Conservation (phyloP, 805 yeast species). For the Wickerhamomyces bisporus region DNA sequence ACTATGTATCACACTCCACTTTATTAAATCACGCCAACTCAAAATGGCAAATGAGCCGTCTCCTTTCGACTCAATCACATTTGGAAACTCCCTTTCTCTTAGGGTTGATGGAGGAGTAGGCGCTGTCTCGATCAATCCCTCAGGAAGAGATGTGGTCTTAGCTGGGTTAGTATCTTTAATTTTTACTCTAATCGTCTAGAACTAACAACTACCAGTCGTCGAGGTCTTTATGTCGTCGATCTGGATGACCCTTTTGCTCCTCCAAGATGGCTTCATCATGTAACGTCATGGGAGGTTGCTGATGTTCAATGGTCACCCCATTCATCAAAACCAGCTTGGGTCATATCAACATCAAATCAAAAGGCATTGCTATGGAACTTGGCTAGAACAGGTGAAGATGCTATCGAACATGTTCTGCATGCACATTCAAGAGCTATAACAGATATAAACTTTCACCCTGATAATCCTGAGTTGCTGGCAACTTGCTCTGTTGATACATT, state of each 20-base stretch:
- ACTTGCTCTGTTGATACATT: constrained; percentile 92
- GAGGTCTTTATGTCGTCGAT: constrained; percentile 87
- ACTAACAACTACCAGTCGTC: constrained; percentile 32
- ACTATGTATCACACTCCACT: too few species aligned
- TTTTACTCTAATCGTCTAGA: background rate
- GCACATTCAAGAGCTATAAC: constrained; percentile 92
- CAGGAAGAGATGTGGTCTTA: constrained; percentile 87
- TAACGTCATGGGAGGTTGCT: constrained; percentile 97
- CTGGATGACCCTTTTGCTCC: constrained; percentile 92
- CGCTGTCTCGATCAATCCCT: constrained; percentile 84
- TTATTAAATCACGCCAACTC: too few species aligned
- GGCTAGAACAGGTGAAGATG: constrained; percentile 59
- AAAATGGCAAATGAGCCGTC: constrained; percentile 4
- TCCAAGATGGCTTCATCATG: constrained; percentile 89
- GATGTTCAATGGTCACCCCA: constrained; percentile 99
- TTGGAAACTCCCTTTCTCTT: constrained; percentile 75
- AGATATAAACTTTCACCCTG: constrained; percentile 89
- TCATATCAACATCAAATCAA: constrained; percentile 90
- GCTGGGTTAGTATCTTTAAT: constrained; percentile 49
- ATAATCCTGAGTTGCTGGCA: constrained; percentile 79
- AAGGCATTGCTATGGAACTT: constrained; percentile 95
- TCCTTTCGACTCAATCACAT: constrained; percentile 49
- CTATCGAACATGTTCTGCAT: constrained; percentile 84
- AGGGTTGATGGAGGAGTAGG: constrained; percentile 90
- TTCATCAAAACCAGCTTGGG: constrained; percentile 78